Evolutionary conservation across 148 eudicot species (phyloP).

Genomic region (Rhododendron ovatum): DNA sequence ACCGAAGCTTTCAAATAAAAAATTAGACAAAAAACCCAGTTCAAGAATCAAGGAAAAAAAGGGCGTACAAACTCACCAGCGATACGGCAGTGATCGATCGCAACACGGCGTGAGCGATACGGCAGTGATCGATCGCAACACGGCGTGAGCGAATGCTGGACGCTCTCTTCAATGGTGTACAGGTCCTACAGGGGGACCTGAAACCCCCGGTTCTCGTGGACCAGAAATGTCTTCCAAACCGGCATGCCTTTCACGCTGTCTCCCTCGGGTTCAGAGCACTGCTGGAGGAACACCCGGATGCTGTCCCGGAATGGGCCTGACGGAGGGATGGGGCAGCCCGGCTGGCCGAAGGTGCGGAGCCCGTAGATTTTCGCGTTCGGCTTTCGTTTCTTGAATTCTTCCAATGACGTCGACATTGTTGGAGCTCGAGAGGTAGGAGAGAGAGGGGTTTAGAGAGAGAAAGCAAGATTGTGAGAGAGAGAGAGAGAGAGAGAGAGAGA

Average conservation of each 20-base stretch:
- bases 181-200: conserved; percentile 39
- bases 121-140: no score
- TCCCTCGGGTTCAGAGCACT: conserved; percentile 34
- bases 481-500: conserved; percentile 6
- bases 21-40: not conserved
- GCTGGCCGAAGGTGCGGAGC: conserved; percentile 34
- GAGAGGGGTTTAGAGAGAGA: not conserved
- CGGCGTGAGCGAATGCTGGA: conserved; percentile 27
- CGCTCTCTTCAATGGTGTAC: conserved; percentile 44
- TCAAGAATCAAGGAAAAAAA: not conserved
- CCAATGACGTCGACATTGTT: conserved; percentile 7
- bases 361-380: conserved; percentile 21
- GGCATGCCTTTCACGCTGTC: conserved; percentile 35
- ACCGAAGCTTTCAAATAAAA: not conserved
- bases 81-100: conserved; percentile 72
- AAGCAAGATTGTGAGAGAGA: not conserved
- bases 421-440: not conserved
- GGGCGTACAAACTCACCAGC: conserved; percentile 30
- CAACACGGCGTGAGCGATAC: conserved; percentile 38
- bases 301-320: conserved; percentile 38
- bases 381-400: conserved; percentile 19
- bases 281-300: conserved; percentile 30
- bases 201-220: conserved; percentile 27
- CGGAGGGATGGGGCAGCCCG: conserved; percentile 24
- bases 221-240: conserved; percentile 37